phyloP scores from a whole-genome alignment of 2,329 filamentous ascomycete genomes.

The Fonsecaea erecta region DNA sequence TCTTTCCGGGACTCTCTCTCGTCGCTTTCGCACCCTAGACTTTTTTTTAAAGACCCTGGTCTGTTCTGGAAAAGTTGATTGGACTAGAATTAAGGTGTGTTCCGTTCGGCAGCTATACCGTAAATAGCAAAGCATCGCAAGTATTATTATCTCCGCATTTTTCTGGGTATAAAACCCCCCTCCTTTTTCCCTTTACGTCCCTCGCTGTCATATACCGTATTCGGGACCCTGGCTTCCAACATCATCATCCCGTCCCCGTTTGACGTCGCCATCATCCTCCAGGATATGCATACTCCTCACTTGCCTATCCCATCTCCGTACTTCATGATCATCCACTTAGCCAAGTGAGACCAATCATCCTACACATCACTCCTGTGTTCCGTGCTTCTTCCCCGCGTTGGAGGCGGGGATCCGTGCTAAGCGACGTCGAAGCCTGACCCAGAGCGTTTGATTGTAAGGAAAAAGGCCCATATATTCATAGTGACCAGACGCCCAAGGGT shows the following conservation, averaged over 20 bases:
- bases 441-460: constrained; percentile 10
- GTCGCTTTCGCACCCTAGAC: neutral
- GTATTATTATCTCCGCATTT: neutral
- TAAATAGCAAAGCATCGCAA: neutral
- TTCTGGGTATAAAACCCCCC: neutral
- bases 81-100: constrained; percentile 23
- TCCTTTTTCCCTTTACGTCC: constrained; percentile 5
- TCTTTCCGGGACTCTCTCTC: neutral
- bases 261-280: constrained; percentile 6
- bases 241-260: constrained; percentile 11
- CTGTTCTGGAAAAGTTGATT: neutral
- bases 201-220: constrained; percentile 17
- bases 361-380: constrained; percentile 1
- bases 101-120: constrained; percentile 9
- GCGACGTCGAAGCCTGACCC: constrained; percentile 7
- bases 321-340: constrained; percentile 6
- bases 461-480: constrained; percentile 1
- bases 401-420: constrained; percentile 27
- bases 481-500: constrained; percentile 4
- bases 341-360: constrained; percentile 13
- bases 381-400: constrained; percentile 19
- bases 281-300: constrained; percentile 27
- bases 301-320: constrained; percentile 3
- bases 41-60: neutral
- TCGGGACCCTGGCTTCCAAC: constrained; percentile 1